phyloP scores from a whole-genome alignment of 2,329 filamentous ascomycete genomes.

The Zopfia rhizophila region DNA sequence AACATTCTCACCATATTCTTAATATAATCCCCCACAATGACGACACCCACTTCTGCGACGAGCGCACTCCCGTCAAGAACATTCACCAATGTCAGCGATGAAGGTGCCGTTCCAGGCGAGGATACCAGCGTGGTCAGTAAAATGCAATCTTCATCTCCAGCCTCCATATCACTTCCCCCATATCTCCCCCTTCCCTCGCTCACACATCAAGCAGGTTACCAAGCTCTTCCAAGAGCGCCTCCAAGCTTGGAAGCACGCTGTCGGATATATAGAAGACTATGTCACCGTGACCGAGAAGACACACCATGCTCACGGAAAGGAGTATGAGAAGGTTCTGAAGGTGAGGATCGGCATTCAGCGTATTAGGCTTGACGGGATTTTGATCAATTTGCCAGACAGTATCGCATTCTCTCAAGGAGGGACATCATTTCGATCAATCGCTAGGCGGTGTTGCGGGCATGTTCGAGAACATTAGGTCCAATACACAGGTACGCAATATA shows the following conservation, averaged over 20 bases:
- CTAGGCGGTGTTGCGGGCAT: conserved; percentile 88
- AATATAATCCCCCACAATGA: no score
- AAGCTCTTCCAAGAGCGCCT: conserved; percentile 84
- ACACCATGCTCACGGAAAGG: conserved; percentile 85
- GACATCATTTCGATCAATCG: conserved; percentile 90
- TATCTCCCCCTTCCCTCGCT: conserved; percentile 4
- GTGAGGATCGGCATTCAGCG: conserved; percentile 49
- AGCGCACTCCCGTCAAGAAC: conserved; percentile 42
- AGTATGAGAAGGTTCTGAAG: conserved; percentile 96
- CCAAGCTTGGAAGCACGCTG: conserved; percentile 95
- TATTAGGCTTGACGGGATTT: conserved; percentile 22
- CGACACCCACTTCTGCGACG: conserved; percentile 45
- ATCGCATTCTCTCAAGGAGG: conserved; percentile 84
- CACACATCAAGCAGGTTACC: conserved; percentile 43
- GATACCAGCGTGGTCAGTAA: conserved; percentile 58
- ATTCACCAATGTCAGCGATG: conserved; percentile 48
- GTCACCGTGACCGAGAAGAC: conserved; percentile 85
- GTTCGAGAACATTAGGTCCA: conserved; percentile 93
- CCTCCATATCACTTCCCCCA: no score
- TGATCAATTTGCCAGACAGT: conserved; percentile 71
- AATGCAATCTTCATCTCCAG: neutral
- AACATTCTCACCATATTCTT: no score
- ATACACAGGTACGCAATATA: conserved; percentile 72
- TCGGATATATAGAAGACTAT: conserved; percentile 91
- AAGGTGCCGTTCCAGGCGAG: conserved; percentile 60